Base-by-base conservation (phyloP, 768 basidiomycete genomes). In the Rubroboletus satanas region DNA sequence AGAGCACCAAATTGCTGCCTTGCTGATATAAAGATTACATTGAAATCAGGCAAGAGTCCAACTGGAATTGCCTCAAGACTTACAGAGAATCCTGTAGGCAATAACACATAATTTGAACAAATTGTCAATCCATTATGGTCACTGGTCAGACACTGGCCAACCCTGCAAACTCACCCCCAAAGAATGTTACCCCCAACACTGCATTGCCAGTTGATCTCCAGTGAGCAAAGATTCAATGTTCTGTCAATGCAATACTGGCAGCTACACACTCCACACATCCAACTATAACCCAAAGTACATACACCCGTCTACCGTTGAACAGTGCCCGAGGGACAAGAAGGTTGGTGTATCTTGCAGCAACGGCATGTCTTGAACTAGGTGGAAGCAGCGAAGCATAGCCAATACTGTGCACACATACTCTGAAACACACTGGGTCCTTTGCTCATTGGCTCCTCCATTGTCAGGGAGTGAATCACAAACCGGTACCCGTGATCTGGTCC, bases 221-320 rank as follows among this genome's bases (percentile, higher is more conserved):
- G 18, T 36, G 23, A 51, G 48, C 51, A 26, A 17, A 42, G 12
- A 38, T 15, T 26, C 18, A 9, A 18, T 38, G 32, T 10, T 29
- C 11, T 32, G 42, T 26, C 11, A 29, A 39, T 7, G 21, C 14
- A 33, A 42, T 45, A 32, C 18, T 12, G 23, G 32, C 18, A 78
- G 83, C 71, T 66, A 85, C 85, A 83, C 86, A 84, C 85, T 55
- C 86, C 86, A 68, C 83, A 83, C 29, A 85, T 67, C 80, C 82
- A 85, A 11, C 74, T 74, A 71, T 82, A 87, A n/a, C 74, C 79
- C 28, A 85, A 56, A 28, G 58, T 87, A 85, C 5, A 78, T 87
- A 85, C 5, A 78, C 45, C 17, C 77, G 76, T 38, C 57, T 58
- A 7, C 63, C 45, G 10, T 49, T 42, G 33, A 49, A 33, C 49